Conservation (phyloP, 2,329 filamentous ascomycete genomes). For the Colletotrichum eremochloae region DNA sequence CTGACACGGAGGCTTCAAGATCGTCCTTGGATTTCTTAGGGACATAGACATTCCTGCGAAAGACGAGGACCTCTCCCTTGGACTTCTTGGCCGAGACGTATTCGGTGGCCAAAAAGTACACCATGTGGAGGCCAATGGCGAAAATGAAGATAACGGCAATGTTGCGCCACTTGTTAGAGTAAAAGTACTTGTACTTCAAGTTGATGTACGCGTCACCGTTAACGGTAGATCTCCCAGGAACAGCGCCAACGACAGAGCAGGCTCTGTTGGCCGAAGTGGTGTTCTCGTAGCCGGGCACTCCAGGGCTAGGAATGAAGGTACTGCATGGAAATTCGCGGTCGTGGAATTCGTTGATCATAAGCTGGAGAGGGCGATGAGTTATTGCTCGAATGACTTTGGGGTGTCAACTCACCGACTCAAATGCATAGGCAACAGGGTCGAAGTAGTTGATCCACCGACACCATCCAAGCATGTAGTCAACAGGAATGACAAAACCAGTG, state of each 20-base stretch:
- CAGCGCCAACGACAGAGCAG: constrained; percentile 61
- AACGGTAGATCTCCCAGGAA: constrained; percentile 57
- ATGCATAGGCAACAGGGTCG: constrained; percentile 69
- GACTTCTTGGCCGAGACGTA: constrained; percentile 62
- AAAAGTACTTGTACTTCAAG: constrained; percentile 59
- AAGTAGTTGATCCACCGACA: constrained; percentile 70
- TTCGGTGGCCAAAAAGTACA: constrained; percentile 66
- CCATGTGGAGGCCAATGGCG: constrained; percentile 59
- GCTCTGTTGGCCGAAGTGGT: constrained; percentile 48
- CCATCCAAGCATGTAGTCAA: constrained; percentile 55
- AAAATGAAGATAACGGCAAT: constrained; percentile 69
- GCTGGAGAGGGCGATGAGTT: neutral
- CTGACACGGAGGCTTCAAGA: constrained; percentile 36
- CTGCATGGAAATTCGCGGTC: constrained; percentile 59
- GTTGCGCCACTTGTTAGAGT: constrained; percentile 66
- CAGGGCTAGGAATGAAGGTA: constrained; percentile 42
- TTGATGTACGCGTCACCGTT: constrained; percentile 60
- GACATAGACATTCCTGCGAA: constrained; percentile 59
- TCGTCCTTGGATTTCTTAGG: constrained; percentile 35
- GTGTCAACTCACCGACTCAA: constrained; percentile 67
- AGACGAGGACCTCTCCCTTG: constrained; percentile 73
- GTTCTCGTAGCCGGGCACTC: constrained; percentile 43
- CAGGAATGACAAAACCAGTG: constrained; percentile 64
- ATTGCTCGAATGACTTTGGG: too few species aligned
- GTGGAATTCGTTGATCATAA: constrained; percentile 73